phyloP scores from a whole-genome alignment of 495 filamentous ascomycete species.

The Aspergillus baeticus region DNA sequence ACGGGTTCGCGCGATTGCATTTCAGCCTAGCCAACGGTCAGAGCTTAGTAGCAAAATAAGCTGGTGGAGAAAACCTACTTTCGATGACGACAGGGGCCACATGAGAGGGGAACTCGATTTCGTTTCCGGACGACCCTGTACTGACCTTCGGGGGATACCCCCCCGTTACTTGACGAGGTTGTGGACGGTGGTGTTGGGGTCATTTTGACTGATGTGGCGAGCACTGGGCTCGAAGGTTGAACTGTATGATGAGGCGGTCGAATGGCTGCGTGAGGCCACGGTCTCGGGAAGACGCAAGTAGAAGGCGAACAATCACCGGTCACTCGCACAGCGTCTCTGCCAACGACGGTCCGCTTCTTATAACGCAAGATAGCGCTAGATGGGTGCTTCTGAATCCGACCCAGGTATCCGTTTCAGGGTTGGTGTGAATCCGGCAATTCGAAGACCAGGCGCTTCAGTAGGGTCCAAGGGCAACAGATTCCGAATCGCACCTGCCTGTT shows the following conservation, averaged over 20 bases:
- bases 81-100: slow-evolving; percentile 87
- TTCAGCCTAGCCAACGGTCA: slow-evolving; percentile 63
- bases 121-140: slow-evolving; percentile 90
- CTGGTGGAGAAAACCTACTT: slow-evolving; percentile 63
- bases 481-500: background rate
- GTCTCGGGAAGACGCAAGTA: too few species aligned
- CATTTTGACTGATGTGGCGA: slow-evolving; percentile 47
- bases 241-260: background rate
- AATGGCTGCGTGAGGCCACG: background rate
- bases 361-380: background rate
- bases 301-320: background rate
- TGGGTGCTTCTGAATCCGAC: background rate
- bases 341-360: background rate
- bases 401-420: slow-evolving; percentile 12
- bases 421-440: slow-evolving; percentile 4
- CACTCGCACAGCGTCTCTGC: background rate
- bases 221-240: background rate
- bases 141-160: slow-evolving; percentile 80
- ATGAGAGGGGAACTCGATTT: slow-evolving; percentile 92
- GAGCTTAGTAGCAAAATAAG: slow-evolving; percentile 26
- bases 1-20: slow-evolving; percentile 90
- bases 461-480: background rate
- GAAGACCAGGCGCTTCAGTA: background rate
- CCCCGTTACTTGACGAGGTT: slow-evolving; percentile 68
- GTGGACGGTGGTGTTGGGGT: slow-evolving; percentile 91